Evolutionary conservation across 192 early-diverging fungal genomes (phyloP), one percentile per base, ranked within the genome.

Genomic region (Umbelopsis ramanniana): DNA sequence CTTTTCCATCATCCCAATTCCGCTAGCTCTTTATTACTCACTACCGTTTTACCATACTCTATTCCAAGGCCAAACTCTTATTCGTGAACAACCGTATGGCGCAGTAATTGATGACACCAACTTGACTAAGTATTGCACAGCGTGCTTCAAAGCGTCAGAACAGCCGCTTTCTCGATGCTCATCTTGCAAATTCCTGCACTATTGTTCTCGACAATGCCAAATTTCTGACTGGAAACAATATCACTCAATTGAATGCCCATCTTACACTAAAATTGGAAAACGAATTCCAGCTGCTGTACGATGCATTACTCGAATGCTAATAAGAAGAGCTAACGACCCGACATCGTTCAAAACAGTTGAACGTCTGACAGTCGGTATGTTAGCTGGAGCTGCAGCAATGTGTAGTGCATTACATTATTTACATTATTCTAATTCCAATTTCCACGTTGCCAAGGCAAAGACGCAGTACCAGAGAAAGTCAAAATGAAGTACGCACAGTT

Each of bases 401-500:
- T 43, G 11, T 43, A 43, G 15, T 21, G 48, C 48, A 50, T 50
- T 50, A 50, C 48, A n/a, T 8, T 21, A 50, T 50, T n/a, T 50
- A 50, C 15, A 15, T 3, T 50, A 1, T 50, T 6, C 48, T 50
- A 50, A 50, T 6, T 17, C 3, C 0, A 50, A 50, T 5, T 17
- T 15, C 2, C n/a, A n/a, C 48, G 48, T 50, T 17, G 48, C 19
- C 11, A 10, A 63, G 57, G 33, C 26, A 37, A 35, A 14, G 33
- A 63, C 26, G 11, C 17, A 2, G 57, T 63, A 12, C 57, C 57
- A 35, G 57, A 63, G 26, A 63, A 63, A 37, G 15, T 63, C 9
- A 63, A 63, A 19, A 37, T 63, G 57, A 63, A 63, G n/a, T 63
- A 63, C 26, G 57, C 57, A 14, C 57, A 63, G 33, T 26, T 63